Conservation (phyloP, 208 protist genomes). For the Leishmania gerbilli region DNA sequence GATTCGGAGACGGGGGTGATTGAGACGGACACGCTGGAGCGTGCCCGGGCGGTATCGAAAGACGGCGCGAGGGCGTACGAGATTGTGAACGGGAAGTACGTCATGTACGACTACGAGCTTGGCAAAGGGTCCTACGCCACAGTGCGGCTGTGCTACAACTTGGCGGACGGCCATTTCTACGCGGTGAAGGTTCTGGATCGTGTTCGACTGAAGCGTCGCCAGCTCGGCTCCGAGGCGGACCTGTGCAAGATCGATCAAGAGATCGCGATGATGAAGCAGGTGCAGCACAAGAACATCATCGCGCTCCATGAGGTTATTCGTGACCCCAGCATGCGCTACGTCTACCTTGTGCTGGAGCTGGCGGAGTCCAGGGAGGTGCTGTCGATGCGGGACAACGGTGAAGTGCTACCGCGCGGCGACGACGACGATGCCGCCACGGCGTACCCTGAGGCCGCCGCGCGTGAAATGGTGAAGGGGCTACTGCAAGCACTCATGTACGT, state of each 20-base stretch:
- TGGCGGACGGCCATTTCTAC: constrained; percentile 49
- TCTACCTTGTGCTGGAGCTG: constrained; percentile 91
- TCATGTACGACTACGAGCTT: constrained; percentile 57
- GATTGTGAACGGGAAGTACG: constrained; percentile 71
- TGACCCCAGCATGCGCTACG: constrained; percentile 76
- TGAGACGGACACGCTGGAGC: constrained; percentile 20
- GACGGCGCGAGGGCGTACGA: constrained; percentile 25
- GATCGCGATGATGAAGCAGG: constrained; percentile 93
- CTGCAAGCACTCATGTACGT: constrained; percentile 49
- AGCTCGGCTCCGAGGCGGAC: constrained; percentile 34
- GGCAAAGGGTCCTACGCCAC: constrained; percentile 64
- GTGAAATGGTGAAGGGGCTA: constrained; percentile 37
- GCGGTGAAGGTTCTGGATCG: constrained; percentile 67
- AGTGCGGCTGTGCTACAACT: constrained; percentile 65
- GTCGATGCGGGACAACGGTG: constrained; percentile 45
- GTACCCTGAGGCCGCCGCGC: constrained; percentile 36
- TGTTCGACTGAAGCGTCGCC: constrained; percentile 35
- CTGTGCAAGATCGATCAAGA: constrained; percentile 63
- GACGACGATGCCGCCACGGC: constrained; percentile 10
- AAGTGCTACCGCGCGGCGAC: constrained; percentile 37
- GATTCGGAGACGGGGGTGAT: constrained; percentile 16
- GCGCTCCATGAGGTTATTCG: constrained; percentile 93
- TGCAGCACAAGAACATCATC: constrained; percentile 93
- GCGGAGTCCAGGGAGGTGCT: constrained; percentile 58
- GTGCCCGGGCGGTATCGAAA: constrained; percentile 1